A percentile compares a stretch with the other conserved stretches of the same genome.
phyloP scores from a whole-genome alignment of 2,329 filamentous ascomycete species.

The Leptosphaerulina australis region DNA sequence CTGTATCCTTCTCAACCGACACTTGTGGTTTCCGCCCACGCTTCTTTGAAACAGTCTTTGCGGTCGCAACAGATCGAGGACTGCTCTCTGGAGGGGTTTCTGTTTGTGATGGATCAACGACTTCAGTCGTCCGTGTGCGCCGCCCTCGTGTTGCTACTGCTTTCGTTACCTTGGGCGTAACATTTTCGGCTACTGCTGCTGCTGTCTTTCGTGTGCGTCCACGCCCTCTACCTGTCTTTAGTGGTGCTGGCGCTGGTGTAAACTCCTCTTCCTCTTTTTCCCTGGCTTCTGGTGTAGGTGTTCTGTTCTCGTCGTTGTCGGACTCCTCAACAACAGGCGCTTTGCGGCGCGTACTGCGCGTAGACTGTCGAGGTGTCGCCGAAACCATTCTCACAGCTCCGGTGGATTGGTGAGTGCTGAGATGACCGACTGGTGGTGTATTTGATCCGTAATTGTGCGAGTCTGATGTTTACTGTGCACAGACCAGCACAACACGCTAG shows the following conservation, averaged over 20 bases:
- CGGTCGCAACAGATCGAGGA: constrained; percentile 42
- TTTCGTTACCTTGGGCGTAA: constrained; percentile 53
- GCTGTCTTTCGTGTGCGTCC: constrained; percentile 56
- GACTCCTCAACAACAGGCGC: constrained; percentile 73
- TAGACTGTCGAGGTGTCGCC: constrained; percentile 58
- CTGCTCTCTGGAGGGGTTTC: constrained; percentile 63
- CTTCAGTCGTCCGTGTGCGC: constrained; percentile 51
- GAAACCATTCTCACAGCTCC: constrained; percentile 46
- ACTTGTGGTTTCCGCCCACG: constrained; percentile 56
- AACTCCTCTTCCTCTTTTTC: constrained; percentile 76
- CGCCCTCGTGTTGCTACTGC: constrained; percentile 46
- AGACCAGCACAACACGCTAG: constrained; percentile 27
- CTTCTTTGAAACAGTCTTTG: constrained; percentile 61
- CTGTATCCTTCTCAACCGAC: constrained; percentile 49
- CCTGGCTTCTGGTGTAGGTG: constrained; percentile 58
- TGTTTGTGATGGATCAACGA: constrained; percentile 66
- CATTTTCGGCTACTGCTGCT: constrained; percentile 42
- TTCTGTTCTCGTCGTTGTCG: constrained; percentile 74
- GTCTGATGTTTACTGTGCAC: constrained; percentile 22
- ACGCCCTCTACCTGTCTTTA: constrained; percentile 62
- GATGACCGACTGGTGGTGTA: constrained; percentile 8
- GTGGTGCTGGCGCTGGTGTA: constrained; percentile 73
- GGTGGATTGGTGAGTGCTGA: constrained; percentile 23
- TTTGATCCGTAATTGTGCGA: constrained; percentile 15
- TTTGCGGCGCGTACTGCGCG: constrained; percentile 69